These are phyloP conservation scores for Jaltomata sinuosa DNA, from an alignment of 257 asterid species.

Conservation along the genomic window DNA sequence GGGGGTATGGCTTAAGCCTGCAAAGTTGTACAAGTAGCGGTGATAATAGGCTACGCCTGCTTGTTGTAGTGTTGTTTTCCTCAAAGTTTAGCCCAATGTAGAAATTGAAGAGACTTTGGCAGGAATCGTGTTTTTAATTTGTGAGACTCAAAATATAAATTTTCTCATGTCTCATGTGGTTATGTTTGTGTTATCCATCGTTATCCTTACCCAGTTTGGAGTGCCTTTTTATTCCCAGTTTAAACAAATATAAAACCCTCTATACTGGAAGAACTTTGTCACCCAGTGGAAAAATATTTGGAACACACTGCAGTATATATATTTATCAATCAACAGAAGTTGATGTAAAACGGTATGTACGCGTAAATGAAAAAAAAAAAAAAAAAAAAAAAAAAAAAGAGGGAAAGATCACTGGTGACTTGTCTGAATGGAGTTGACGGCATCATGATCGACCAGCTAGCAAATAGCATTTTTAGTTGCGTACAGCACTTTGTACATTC, in stretches of 20 bases:
- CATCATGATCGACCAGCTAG: no score
- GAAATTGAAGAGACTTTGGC: neutral
- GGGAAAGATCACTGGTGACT: no score
- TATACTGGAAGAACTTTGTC: neutral
- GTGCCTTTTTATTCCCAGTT: neutral
- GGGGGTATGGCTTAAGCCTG: constrained; percentile 69
- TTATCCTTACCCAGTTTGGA: neutral
- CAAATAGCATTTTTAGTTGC: neutral
- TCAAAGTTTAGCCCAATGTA: constrained; percentile 4
- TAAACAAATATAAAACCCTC: neutral
- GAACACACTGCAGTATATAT: neutral
- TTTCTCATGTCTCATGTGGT: neutral
- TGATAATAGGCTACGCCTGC: neutral
- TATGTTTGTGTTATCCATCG: neutral
- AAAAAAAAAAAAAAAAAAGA: no score
- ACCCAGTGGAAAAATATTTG: neutral
- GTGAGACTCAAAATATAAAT: neutral
- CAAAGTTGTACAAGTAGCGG: neutral
- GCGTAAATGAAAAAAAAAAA: no score
- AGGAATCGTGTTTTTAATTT: neutral
- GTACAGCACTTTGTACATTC: neutral
- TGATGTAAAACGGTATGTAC: no score
- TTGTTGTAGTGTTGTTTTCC: constrained; percentile 3
- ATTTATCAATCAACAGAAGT: no score
- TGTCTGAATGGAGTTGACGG: no score